Conservation (phyloP, 208 protist species). For the Trypanosoma conorhini region DNA sequence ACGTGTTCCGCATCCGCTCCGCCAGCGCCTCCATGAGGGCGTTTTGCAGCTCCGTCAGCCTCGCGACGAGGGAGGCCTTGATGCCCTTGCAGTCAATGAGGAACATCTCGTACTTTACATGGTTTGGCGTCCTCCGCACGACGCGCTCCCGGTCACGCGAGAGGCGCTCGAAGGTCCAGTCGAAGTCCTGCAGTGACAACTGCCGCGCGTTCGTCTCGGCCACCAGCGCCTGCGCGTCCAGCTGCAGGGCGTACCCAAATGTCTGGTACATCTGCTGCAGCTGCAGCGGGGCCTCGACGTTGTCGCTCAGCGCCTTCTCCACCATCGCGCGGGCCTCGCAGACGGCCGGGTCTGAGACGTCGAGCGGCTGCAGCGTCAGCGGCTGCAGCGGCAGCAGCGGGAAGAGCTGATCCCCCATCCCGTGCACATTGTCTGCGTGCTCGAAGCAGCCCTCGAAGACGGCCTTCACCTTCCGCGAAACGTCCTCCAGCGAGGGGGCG, state of each 20-base stretch:
- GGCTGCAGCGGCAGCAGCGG: constrained; percentile 77
- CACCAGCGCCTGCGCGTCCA: constrained; percentile 52
- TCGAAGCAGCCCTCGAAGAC: constrained; percentile 85
- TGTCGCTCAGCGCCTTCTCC: constrained; percentile 57
- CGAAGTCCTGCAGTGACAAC: constrained; percentile 83
- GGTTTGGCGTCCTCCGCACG: constrained; percentile 75
- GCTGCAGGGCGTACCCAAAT: constrained; percentile 87
- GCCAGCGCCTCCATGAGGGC: constrained; percentile 77
- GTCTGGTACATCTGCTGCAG: constrained; percentile 88
- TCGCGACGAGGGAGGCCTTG: constrained; percentile 65
- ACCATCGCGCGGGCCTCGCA: constrained; percentile 51
- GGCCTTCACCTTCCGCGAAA: constrained; percentile 48
- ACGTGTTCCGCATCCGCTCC: constrained; percentile 54
- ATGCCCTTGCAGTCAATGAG: constrained; percentile 87
- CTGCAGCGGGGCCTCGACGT: constrained; percentile 82
- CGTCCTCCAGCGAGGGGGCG: constrained; percentile 67
- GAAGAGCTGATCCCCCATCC: constrained; percentile 93
- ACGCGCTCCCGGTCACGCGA: constrained; percentile 82
- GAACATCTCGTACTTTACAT: constrained; percentile 91
- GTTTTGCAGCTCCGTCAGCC: constrained; percentile 57
- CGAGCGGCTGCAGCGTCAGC: constrained; percentile 50
- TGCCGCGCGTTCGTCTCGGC: constrained; percentile 39
- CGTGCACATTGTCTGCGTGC: constrained; percentile 64
- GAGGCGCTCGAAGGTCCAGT: constrained; percentile 85
- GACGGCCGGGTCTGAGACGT: constrained; percentile 57